Evolutionary conservation across 176 grass and related monocot genomes (phyloP), one percentile per base, ranked within the genome.

Genomic region (Oryza glumipatula): DNA sequence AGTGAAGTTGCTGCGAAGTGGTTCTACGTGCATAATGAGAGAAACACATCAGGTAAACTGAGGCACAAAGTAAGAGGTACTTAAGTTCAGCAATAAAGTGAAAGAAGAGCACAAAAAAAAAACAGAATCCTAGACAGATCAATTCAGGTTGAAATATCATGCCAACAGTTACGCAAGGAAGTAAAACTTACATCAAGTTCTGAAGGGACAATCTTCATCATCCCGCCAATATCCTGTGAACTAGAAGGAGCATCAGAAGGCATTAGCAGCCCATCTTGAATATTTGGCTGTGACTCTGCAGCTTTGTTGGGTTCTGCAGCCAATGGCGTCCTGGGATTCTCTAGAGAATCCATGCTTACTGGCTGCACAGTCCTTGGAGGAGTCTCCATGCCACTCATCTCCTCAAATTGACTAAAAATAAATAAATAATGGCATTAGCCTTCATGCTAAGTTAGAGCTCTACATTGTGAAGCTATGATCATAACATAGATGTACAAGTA

Each of bases 191-290:
- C 93, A 86, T 95, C 93, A 76, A 90, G 82, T 33, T 95, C 93
- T 15, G 88, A 95, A 81, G 93, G 93, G 32, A 92, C 88, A 70
- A 95, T 92, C 88, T 90, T 95, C 88, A 88, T 95, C 88, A 95
- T 95, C 64, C 93, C 90, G 74, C 90, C 90, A 64, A 80, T 72
- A 83, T 95, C 93, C 7, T 95, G 90, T 16, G 93, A 91, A 74
- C 70, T 80, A 80, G 68, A 88, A 52, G 73, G 81, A 67, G 73
- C 93, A 65, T 89, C 75, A 82, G 73, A 64, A 68, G 76, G 84
- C 24, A 81, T 54, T 71, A 63, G 74, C 43, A 70, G 39, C 44
- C 79, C 67, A 71, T 90, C 65, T 80, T 86, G 84, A 86, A 90
- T 74, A 83, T 81, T 83, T 21, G 72, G 33, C 65, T 80, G 76